Percentiles rank a stretch among this genome's conserved stretches.
Conservation (phyloP, 1,284 basidiomycete genomes). For the Pyrrhoderma lamaoense region DNA sequence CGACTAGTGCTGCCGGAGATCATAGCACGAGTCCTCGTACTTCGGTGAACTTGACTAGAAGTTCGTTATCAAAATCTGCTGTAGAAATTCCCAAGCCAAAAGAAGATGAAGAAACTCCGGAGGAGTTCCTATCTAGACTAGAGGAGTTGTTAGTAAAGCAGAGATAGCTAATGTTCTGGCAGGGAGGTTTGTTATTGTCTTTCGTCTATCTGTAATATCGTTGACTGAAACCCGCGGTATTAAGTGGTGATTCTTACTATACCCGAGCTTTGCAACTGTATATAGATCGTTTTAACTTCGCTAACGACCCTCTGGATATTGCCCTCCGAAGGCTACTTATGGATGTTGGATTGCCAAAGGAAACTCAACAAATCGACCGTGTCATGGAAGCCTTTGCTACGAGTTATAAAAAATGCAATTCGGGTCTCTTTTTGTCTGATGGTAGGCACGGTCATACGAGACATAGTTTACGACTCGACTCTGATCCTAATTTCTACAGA, state of each 20-base stretch:
- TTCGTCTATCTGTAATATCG: slow-evolving; percentile 5
- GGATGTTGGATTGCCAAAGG: slow-evolving; percentile 85
- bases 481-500: slow-evolving; percentile 41
- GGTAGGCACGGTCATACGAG: slow-evolving; percentile 39
- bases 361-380: slow-evolving; percentile 98
- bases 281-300: slow-evolving; percentile 78
- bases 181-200: slow-evolving; percentile 50
- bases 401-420: slow-evolving; percentile 82
- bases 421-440: slow-evolving; percentile 68
- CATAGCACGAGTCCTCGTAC: slow-evolving; percentile 26
- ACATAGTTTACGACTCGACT: not conserved
- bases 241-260: slow-evolving; percentile 70
- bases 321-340: slow-evolving; percentile 88
- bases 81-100: slow-evolving; percentile 45
- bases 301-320: slow-evolving; percentile 81
- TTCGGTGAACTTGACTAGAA: slow-evolving; percentile 35
- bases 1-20: slow-evolving; percentile 24
- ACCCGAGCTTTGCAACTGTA: slow-evolving; percentile 63
- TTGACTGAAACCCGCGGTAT: slow-evolving; percentile 12
- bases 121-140: slow-evolving; percentile 61
- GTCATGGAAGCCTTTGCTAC: slow-evolving; percentile 93
- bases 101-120: slow-evolving; percentile 58
- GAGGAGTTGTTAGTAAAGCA: slow-evolving; percentile 58
- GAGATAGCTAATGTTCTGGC: slow-evolving; percentile 77
- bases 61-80: slow-evolving; percentile 38